Evolutionary conservation across 495 filamentous ascomycete genomes (phyloP).

Genomic region (Aspergillus hancockii): DNA sequence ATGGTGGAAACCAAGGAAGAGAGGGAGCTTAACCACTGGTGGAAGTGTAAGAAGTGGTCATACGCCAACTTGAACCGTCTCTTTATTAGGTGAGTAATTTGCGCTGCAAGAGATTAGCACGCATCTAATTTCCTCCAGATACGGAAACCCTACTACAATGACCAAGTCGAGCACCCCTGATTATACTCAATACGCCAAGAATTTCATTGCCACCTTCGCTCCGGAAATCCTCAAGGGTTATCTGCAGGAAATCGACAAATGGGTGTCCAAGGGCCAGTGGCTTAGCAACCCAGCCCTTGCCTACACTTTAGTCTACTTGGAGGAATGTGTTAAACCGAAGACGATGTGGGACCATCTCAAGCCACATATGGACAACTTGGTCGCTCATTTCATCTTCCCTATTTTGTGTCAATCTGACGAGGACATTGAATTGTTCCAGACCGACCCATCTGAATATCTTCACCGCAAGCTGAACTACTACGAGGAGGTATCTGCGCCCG

Average conservation of each 20-base stretch:
- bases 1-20: conserved; percentile 83
- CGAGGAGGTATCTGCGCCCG: conserved; percentile 93
- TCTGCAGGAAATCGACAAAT: conserved; percentile 89
- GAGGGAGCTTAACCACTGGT: conserved; percentile 93
- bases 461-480: conserved; percentile 97
- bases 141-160: conserved; percentile 78
- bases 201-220: conserved; percentile 87
- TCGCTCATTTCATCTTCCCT: conserved; percentile 92
- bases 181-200: conserved; percentile 78
- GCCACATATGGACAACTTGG: conserved; percentile 86
- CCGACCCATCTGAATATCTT: conserved; percentile 92
- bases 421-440: conserved; percentile 90
- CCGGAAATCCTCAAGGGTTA: conserved; percentile 95
- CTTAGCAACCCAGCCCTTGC: conserved; percentile 90
- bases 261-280: conserved; percentile 93
- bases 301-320: conserved; percentile 88
- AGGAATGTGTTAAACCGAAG: conserved; percentile 97
- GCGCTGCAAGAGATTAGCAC: conserved; percentile 7
- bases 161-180: conserved; percentile 68
- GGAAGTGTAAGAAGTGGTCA: conserved; percentile 99
- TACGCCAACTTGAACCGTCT: conserved; percentile 96
- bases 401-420: conserved; percentile 91
- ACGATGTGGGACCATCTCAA: conserved; percentile 93
- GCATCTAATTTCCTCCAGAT: conserved; percentile 52
- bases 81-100: conserved; percentile 73